Conservation (phyloP, 257 asterid genomes). For the Plantago major region DNA sequence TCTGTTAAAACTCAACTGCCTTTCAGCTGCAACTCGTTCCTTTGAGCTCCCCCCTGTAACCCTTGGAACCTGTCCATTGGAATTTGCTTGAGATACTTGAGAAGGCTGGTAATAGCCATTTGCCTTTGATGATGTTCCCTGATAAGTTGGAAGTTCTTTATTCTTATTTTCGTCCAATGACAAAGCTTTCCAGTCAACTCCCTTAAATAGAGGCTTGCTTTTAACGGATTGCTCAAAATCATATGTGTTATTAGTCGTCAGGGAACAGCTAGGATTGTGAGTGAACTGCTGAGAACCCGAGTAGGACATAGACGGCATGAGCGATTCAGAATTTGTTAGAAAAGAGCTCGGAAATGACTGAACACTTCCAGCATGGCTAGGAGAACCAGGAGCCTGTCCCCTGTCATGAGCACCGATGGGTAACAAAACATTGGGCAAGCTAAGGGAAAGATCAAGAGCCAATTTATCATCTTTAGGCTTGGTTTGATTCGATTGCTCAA, state of each 20-base stretch:
- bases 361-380: constrained; percentile 76
- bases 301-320: constrained; percentile 85
- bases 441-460: constrained; percentile 92
- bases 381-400: constrained; percentile 71
- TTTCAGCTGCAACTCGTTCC: constrained; percentile 47
- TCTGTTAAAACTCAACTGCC: constrained; percentile 48
- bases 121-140: constrained; percentile 45
- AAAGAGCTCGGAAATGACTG: constrained; percentile 88
- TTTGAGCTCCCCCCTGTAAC: constrained; percentile 52
- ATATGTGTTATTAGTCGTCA: constrained; percentile 50
- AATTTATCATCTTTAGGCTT: constrained; percentile 71
- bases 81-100: constrained; percentile 54
- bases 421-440: constrained; percentile 87
- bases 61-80: constrained; percentile 47
- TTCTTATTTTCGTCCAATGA: constrained; percentile 64
- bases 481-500: constrained; percentile 36
- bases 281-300: constrained; percentile 95
- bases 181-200: constrained; percentile 94
- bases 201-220: constrained; percentile 90
- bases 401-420: constrained; percentile 63
- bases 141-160: constrained; percentile 52
- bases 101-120: constrained; percentile 44
- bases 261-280: constrained; percentile 96
- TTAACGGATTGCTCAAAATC: constrained; percentile 91
- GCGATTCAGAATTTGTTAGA: constrained; percentile 77